Conservation (phyloP, 768 basidiomycete species). For the Mycena filopes region DNA sequence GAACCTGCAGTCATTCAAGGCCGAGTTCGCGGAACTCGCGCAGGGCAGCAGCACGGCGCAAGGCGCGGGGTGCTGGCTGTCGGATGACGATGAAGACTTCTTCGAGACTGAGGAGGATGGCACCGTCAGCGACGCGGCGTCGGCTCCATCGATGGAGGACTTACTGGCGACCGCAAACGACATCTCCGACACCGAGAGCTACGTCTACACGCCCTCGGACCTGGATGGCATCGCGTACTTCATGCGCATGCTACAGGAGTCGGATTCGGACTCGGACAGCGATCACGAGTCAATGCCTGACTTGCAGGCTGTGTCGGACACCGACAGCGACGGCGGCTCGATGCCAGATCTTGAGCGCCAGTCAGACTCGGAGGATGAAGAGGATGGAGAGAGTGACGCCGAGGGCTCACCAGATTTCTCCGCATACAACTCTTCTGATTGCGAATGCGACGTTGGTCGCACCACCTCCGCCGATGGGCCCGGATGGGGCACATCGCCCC, state of each 20-base stretch:
- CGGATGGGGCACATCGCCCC: too few species aligned
- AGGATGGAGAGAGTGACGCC: too few species aligned
- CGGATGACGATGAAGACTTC: constrained; percentile 20
- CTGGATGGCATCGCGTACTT: too few species aligned
- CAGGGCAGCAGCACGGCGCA: neutral
- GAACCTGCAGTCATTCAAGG: neutral
- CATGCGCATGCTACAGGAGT: too few species aligned
- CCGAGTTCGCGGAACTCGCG: neutral
- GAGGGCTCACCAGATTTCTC: constrained; percentile 9
- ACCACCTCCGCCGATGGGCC: too few species aligned
- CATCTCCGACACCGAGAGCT: too few species aligned
- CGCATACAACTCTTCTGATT: neutral
- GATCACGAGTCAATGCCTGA: too few species aligned
- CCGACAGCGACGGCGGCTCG: neutral
- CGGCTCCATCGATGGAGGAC: too few species aligned
- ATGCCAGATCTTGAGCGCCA: constrained; percentile 19
- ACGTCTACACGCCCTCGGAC: neutral
- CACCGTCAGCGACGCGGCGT: neutral
- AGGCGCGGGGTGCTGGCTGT: constrained; percentile 7
- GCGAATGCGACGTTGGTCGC: neutral
- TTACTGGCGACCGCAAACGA: too few species aligned
- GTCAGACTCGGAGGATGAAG: constrained; percentile 16
- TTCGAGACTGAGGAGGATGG: constrained; percentile 14
- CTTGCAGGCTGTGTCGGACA: constrained; percentile 7
- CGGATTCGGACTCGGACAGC: too few species aligned